Evolutionary conservation across 1,284 basidiomycete species (phyloP), one percentile per base, ranked within the genome.

Genomic region (Moniliophthora roreri): DNA sequence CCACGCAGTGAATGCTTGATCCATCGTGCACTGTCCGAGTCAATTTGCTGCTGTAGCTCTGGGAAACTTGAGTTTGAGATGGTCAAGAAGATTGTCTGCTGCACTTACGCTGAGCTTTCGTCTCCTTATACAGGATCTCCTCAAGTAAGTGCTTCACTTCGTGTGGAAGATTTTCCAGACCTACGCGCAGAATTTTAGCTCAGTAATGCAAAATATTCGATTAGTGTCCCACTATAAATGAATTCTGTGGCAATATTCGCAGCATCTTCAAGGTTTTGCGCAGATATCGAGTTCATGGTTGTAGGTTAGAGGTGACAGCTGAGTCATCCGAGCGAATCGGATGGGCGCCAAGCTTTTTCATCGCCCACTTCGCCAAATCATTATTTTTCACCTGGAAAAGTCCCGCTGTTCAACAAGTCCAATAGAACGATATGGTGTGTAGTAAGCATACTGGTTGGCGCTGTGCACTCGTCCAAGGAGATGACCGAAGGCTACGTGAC

Each of bases 151-250:
- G 84, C 32, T 81, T 80, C 6, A 91, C 81, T 66, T 91, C 89
- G 51, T 78, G 79, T 0, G 87, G 86, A 40, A 91, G 73, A 63
- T 91, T 91, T 59, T 92, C 89, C 26, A 92, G 74, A 60, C 81
- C 89, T 89, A 64, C 28, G 55, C 56, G 58, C 18, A 53, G 37
- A 48, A 16, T 15, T 57, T 48, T 39, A 15, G n/a, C 15, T 38
- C 24, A 34, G 21, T 28, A 37, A 37, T 39, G 26, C n/a, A 23
- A 39, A 48, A 38, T 9, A 3, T 16, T 28, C 13, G 40, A 54
- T 34, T 26, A 44, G 18, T 47, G 24, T 75, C 84, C 70, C 55
- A 89, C 87, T 87, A 10, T 78, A 75, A 11, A 90, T 81, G 60
- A 83, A 88, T 64, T 89, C 88, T 20, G 82, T 74, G 2, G 87